Evolutionary conservation across 352 stramenopile species (phyloP).

Genomic region (Sclerospora graminicola): DNA sequence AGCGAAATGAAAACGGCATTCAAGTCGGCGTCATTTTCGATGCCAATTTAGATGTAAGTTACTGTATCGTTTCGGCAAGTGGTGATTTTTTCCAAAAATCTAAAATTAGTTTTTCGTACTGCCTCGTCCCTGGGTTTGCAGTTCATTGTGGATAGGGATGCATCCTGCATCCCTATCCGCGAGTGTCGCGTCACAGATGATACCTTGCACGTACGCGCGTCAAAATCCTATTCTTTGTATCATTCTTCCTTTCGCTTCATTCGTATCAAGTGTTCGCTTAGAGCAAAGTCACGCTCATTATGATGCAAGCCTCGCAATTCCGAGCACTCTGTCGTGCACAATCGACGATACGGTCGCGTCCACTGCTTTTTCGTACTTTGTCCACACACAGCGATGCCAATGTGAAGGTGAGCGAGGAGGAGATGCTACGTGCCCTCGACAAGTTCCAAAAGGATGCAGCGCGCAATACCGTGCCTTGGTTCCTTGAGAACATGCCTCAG

Average conservation of each 20-base stretch:
- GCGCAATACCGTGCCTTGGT: constrained; percentile 75
- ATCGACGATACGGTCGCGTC: constrained; percentile 17
- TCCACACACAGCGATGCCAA: constrained; percentile 27
- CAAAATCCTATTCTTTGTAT: too few species aligned
- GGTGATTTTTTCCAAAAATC: too few species aligned
- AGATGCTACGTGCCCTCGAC: constrained; percentile 48
- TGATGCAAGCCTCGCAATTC: constrained; percentile 57
- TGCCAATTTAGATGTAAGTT: too few species aligned
- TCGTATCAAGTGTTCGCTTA: constrained; percentile 9
- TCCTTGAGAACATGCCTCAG: constrained; percentile 83
- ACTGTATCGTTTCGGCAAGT: too few species aligned
- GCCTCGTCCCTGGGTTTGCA: too few species aligned
- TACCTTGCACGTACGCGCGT: too few species aligned
- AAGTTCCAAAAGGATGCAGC: constrained; percentile 62
- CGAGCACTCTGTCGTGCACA: constrained; percentile 35
- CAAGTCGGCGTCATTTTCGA: too few species aligned
- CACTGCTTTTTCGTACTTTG: constrained; percentile 31
- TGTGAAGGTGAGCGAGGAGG: constrained; percentile 22
- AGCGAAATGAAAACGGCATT: too few species aligned
- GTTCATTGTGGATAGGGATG: too few species aligned
- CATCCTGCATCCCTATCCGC: too few species aligned
- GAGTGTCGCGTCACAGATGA: too few species aligned
- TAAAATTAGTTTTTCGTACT: too few species aligned
- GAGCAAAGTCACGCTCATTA: constrained; percentile 14
- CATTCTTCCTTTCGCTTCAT: background rate